Evolutionary conservation across 495 filamentous ascomycete genomes (phyloP), one percentile per base, ranked within the genome.

Genomic region (Terfezia claveryi): DNA sequence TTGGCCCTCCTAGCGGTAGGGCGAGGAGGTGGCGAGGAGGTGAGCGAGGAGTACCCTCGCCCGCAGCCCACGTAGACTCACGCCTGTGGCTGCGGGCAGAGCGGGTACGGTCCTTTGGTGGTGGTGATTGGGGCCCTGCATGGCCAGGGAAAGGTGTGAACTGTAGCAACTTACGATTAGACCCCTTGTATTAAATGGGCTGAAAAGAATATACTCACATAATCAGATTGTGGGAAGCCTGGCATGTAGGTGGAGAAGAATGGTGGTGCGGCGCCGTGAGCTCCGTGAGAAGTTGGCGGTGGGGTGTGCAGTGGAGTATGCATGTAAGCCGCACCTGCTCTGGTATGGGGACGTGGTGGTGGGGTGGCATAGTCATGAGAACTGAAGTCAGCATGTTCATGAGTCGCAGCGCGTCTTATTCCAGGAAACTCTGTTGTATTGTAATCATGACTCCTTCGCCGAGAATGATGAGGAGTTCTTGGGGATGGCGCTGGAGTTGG

Each of bases 11-110:
- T 0, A 71, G 69, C 6, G 51, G 41, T 64, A 73, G 36, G 69
- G 68, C 23, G 71, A 73, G 50, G 73, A 71, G 37, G 73, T 70
- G 69, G 68, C 23, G 71, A 73, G 50, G 73, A 71, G 37, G 73
- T 70, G 44, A 76, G 73, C 60, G 76, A 66, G 62, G 73, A 69
- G 60, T 71, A 69, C 20, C 71, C 55, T 58, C n/a, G n/a, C 41
- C 70, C 66, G 46, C 59, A 36, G 55, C 53, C 62, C 63, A 65
- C 14, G 62, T 65, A 23, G 56, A 54, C 17, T 57, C 41, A 51
- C 63, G 63, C 23, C 63, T 58, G n/a, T 64, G 62, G 10, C 55
- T 46, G 9, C 60, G 57, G 49, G 63, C 60, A n/a, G 57, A 56
- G 11, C 60, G 23, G 23, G 50, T 51, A 23, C 50, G 50, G 14